These are phyloP conservation scores for Neurospora sp. DNA, from an alignment of 495 filamentous ascomycete genomes.

Conservation along the genomic window DNA sequence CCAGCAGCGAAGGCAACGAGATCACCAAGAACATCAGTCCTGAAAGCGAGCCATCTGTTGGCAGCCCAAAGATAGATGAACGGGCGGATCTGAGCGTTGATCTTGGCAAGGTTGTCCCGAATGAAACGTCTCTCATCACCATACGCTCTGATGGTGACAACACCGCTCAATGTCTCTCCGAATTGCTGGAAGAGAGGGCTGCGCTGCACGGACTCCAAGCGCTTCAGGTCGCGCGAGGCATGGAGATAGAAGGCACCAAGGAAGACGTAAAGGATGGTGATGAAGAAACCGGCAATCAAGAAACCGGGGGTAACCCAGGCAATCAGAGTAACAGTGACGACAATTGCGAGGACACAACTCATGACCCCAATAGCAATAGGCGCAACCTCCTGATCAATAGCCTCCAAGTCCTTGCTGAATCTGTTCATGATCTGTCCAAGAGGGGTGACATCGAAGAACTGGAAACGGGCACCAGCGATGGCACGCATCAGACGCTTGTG, in stretches of 20 bases:
- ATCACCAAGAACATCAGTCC: conserved; percentile 85
- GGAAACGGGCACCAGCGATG: conserved; percentile 82
- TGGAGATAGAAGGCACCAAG: conserved; percentile 83
- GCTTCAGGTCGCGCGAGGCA: conserved; percentile 87
- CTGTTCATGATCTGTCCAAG: conserved; percentile 96
- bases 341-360: conserved; percentile 48
- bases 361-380: conserved; percentile 66
- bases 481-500: conserved; percentile 70
- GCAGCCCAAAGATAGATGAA: conserved; percentile 97
- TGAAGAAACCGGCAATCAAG: conserved; percentile 77
- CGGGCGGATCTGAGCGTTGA: conserved; percentile 85
- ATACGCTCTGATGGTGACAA: conserved; percentile 97
- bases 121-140: conserved; percentile 90
- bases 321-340: conserved; percentile 88
- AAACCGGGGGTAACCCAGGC: conserved; percentile 87
- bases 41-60: conserved; percentile 92
- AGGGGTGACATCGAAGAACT: conserved; percentile 96
- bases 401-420: conserved; percentile 95
- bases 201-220: conserved; percentile 86
- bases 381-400: conserved; percentile 91
- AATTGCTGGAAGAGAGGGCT: conserved; percentile 98
- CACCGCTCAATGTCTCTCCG: conserved; percentile 88
- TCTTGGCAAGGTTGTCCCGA: conserved; percentile 77
- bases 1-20: conserved; percentile 91
- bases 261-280: conserved; percentile 69